Evolutionary conservation across 805 yeast species (phyloP), one percentile per base, ranked within the genome.

Genomic region (Ogataea pignaliae): DNA sequence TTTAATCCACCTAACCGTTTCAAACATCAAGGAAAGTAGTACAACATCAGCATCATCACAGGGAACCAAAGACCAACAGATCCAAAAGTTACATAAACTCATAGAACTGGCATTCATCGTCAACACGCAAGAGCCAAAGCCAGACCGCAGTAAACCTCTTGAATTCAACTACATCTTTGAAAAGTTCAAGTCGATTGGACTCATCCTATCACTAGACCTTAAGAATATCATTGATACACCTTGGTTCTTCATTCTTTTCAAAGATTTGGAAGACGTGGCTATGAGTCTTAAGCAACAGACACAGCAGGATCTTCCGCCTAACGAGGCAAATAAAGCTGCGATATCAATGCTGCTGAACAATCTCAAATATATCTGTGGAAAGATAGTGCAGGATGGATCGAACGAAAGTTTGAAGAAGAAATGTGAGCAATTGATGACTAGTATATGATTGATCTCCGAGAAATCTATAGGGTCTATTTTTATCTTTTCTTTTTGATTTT

Each of bases 131-230:
- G 14, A 26, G 15, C 16, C 18, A 14, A 10, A 35, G 8, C 28
- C 26, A 11, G 28, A 16, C 3, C 21, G 7, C 3, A 39, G 26
- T 4, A 21, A 21, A 36, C 51, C 51, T 16, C 28, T 57, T 14
- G 54, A 56, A 32, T 48, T 54, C 17, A 32, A 31, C 10, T 47
- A 52, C 36, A 35, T 55, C 7, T 36, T 39, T 16, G 58, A 57
- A 39, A 49, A 45, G 18, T 44, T 48, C 31, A 54, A 54, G 35
- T 39, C 48, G 5, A 28, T 54, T 1, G 59, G 57, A 16, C 32
- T 57, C 14, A n/a, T 52, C 9, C 16, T 48, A 10, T 29, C 53
- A 2, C 37, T 42, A 15, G 32, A 34, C 6, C 26, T 28, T 10
- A 15, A 15, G 5, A 31, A 36, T 9, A 30, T 51, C 8, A n/a